A percentile compares a stretch with the other conserved stretches of the same genome.
Conservation (phyloP, 2,329 filamentous ascomycete genomes). For the Fusarium sp. region DNA sequence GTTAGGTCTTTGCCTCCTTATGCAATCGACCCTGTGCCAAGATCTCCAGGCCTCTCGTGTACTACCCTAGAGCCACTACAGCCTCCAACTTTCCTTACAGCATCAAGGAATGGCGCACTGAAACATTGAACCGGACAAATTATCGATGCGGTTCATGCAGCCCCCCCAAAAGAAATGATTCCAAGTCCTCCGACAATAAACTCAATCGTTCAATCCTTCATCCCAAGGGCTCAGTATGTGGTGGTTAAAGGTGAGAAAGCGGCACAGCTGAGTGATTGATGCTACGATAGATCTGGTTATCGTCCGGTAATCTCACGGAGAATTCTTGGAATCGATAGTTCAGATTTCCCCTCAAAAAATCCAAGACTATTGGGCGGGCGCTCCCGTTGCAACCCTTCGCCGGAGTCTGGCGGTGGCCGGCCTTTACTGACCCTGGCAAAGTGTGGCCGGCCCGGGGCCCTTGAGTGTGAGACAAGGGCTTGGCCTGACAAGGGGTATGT, state of each 20-base stretch:
- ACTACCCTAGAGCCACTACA: no score
- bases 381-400: conserved; percentile 19
- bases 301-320: conserved; percentile 8
- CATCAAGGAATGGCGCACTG: no score
- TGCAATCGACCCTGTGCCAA: no score
- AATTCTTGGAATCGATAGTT: conserved; percentile 17
- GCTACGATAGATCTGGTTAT: conserved; percentile 1
- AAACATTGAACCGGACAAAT: background rate
- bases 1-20: no score
- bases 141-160: background rate
- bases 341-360: conserved; percentile 9
- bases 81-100: no score
- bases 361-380: conserved; percentile 16
- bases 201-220: conserved; percentile 2
- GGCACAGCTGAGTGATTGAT: conserved; percentile 18
- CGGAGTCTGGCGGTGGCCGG: conserved; percentile 8
- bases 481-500: conserved; percentile 24
- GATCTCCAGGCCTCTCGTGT: no score
- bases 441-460: conserved; percentile 7
- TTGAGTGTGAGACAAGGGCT: conserved; percentile 25
- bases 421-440: conserved; percentile 22
- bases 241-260: background rate
- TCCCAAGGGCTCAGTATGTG: background rate
- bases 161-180: background rate
- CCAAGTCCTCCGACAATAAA: background rate